A percentile compares a stretch with the other conserved stretches of the same genome.
Conservation (phyloP, 2,329 filamentous ascomycete species). For the Hymenoscyphus occultus region DNA sequence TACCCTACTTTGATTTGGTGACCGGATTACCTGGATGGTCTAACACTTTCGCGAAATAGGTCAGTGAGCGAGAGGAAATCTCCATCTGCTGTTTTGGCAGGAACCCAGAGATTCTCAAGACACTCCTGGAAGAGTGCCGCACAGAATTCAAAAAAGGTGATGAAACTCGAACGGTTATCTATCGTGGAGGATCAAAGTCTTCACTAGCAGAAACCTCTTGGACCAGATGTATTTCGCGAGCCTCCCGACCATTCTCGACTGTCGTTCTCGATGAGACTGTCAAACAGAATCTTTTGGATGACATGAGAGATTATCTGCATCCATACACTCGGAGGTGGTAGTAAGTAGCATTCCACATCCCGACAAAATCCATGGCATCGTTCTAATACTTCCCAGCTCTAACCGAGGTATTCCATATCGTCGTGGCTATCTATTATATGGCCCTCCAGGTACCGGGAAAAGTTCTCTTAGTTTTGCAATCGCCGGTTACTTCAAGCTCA, state of each 20-base stretch:
- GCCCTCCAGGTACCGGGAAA: conserved; percentile 78
- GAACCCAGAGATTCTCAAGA: conserved; percentile 58
- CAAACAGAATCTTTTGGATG: conserved; percentile 58
- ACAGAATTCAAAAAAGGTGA: conserved; percentile 54
- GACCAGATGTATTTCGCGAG: conserved; percentile 59
- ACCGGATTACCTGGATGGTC: conserved; percentile 30
- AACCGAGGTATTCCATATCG: conserved; percentile 83
- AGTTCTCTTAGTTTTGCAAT: conserved; percentile 68
- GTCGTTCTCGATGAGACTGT: conserved; percentile 61
- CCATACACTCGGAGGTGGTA: conserved; percentile 73
- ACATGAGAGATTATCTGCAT: conserved; percentile 61
- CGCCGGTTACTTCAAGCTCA: conserved; percentile 66
- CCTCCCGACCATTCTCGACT: conserved; percentile 60
- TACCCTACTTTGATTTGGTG: background rate
- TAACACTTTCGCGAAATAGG: background rate
- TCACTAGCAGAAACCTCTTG: conserved; percentile 48
- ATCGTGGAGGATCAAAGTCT: conserved; percentile 50
- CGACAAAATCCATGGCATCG: too few species aligned
- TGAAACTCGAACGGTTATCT: conserved; percentile 62
- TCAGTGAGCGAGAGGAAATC: conserved; percentile 57
- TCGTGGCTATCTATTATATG: conserved; percentile 77
- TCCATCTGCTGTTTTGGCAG: conserved; percentile 60
- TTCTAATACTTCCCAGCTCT: conserved; percentile 36
- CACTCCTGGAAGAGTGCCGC: conserved; percentile 58
- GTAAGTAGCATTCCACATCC: background rate